Evolutionary conservation across 2,329 filamentous ascomycete species (phyloP).

Genomic region (Ascochyta rabiei): DNA sequence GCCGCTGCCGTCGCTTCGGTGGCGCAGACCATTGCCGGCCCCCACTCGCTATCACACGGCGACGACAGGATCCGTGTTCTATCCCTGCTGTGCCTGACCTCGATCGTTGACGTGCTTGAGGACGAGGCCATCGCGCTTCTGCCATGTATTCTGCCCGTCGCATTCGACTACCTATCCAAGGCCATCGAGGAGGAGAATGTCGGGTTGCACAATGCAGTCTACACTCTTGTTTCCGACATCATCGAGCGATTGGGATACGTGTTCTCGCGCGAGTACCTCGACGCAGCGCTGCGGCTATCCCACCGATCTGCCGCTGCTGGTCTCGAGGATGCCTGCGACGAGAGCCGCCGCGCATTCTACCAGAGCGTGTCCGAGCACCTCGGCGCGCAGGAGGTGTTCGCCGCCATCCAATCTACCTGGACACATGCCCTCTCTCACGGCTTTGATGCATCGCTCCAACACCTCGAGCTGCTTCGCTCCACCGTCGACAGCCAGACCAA

Average conservation of each 20-base stretch:
- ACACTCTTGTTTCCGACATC: conserved; percentile 77
- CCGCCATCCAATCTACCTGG: conserved; percentile 76
- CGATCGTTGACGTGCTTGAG: conserved; percentile 84
- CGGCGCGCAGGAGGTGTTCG: conserved; percentile 76
- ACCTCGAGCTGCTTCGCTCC: conserved; percentile 70
- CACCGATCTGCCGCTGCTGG: conserved; percentile 71
- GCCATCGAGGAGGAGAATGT: conserved; percentile 63
- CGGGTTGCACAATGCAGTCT: conserved; percentile 80
- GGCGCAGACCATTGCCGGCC: conserved; percentile 76
- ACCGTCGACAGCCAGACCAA: conserved; percentile 81
- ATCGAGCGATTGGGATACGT: conserved; percentile 88
- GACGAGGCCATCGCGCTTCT: conserved; percentile 85
- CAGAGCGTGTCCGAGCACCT: conserved; percentile 77
- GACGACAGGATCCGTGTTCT: conserved; percentile 78
- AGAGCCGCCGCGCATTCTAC: conserved; percentile 71
- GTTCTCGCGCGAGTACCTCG: conserved; percentile 76
- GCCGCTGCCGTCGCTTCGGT: conserved; percentile 75
- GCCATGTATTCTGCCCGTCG: conserved; percentile 73
- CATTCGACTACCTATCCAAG: conserved; percentile 71
- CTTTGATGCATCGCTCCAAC: conserved; percentile 64
- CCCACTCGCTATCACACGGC: conserved; percentile 74
- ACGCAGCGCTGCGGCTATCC: conserved; percentile 73
- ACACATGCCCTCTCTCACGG: conserved; percentile 66
- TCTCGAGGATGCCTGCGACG: conserved; percentile 66
- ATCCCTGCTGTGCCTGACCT: conserved; percentile 87